phyloP scores from a whole-genome alignment of 148 eudicot genomes.

The Cornus kousa region DNA sequence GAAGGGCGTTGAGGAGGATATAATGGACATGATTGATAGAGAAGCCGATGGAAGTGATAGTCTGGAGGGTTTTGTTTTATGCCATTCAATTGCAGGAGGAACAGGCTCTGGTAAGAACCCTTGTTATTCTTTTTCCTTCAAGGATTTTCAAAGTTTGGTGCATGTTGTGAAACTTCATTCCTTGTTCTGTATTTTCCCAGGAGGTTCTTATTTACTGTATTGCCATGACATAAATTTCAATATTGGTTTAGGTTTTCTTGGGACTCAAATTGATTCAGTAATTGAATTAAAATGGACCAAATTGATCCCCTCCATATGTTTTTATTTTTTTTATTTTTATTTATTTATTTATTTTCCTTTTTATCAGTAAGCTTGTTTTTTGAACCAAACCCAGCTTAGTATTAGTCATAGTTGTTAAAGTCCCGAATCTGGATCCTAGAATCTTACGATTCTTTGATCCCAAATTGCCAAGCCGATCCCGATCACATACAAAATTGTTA shows the following conservation, averaged over 20 bases:
- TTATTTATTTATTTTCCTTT: no score
- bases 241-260: neutral
- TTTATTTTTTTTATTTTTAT: no score
- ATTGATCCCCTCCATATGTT: neutral
- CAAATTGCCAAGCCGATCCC: no score
- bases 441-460: no score
- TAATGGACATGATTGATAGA: slow-evolving; percentile 99
- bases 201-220: neutral
- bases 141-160: neutral
- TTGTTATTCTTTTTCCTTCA: neutral
- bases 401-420: no score
- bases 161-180: neutral
- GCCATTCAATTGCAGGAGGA: slow-evolving; percentile 99
- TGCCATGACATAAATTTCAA: neutral
- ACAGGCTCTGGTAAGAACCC: slow-evolving; percentile 79
- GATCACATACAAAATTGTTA: no score
- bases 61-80: slow-evolving; percentile 97
- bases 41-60: slow-evolving; percentile 99
- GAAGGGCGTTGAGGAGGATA: slow-evolving; percentile 86
- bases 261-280: neutral
- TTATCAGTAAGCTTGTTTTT: neutral
- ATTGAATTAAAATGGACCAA: neutral
- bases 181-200: neutral
- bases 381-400: neutral
- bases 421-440: no score